Percentiles rank a stretch among this genome's conserved stretches.
Evolutionary conservation across 2,329 filamentous ascomycete species (phyloP).

Genomic region (Claviceps sp.): DNA sequence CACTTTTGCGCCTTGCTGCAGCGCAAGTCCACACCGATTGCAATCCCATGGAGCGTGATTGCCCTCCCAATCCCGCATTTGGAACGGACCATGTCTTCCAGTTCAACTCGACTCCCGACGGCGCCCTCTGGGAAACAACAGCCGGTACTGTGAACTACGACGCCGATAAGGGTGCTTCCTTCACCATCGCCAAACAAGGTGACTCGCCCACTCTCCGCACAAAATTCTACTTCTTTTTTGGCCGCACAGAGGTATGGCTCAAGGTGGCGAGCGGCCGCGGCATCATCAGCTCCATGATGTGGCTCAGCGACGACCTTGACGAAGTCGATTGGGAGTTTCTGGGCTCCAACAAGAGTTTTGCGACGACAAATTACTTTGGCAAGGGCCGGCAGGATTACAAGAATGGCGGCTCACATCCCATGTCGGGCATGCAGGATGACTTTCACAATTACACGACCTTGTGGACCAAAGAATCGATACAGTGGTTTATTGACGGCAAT

Average conservation of each 20-base stretch:
- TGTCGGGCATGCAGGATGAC: constrained; percentile 41
- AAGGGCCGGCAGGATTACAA: constrained; percentile 54
- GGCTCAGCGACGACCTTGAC: constrained; percentile 72
- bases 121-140: constrained; percentile 54
- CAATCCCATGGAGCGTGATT: constrained; percentile 58
- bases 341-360: constrained; percentile 48
- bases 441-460: constrained; percentile 66
- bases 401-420: constrained; percentile 46
- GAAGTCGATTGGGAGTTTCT: constrained; percentile 83
- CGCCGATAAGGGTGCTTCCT: constrained; percentile 49
- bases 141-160: constrained; percentile 52
- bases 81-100: constrained; percentile 47
- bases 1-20: constrained; percentile 31
- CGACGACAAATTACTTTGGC: constrained; percentile 66
- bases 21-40: constrained; percentile 70
- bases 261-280: constrained; percentile 63
- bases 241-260: constrained; percentile 63
- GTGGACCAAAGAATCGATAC: constrained; percentile 54
- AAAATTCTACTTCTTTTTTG: constrained; percentile 78
- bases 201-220: constrained; percentile 69
- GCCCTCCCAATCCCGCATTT: constrained; percentile 59
- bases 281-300: constrained; percentile 70
- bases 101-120: constrained; percentile 49
- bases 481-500: constrained; percentile 57
- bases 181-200: constrained; percentile 55